Evolutionary conservation across 495 filamentous ascomycete genomes (phyloP).

Genomic region (Coniosporium apollinis): DNA sequence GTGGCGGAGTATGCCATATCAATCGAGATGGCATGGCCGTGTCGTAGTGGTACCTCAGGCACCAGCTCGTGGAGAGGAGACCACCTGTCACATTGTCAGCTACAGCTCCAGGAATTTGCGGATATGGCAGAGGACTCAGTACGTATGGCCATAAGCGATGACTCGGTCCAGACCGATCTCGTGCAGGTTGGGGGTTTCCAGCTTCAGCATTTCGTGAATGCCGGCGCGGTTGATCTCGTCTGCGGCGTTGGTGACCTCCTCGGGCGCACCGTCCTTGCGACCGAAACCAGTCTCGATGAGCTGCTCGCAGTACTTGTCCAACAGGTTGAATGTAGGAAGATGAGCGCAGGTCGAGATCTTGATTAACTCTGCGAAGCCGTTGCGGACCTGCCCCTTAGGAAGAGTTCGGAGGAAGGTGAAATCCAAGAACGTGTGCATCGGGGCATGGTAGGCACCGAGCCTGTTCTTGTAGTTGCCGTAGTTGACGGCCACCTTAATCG

Average conservation of each 20-base stretch:
- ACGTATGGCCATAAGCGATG: slow-evolving; percentile 53
- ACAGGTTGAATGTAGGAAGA: slow-evolving; percentile 37
- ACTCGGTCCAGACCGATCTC: slow-evolving; percentile 46
- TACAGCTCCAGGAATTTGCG: not conserved
- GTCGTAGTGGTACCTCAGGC: slow-evolving; percentile 40
- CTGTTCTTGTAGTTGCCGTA: slow-evolving; percentile 49
- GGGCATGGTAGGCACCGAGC: slow-evolving; percentile 49
- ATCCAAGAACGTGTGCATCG: slow-evolving; percentile 47
- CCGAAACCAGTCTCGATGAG: slow-evolving; percentile 41
- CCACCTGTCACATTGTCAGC: slow-evolving; percentile 28
- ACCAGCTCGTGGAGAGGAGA: slow-evolving; percentile 45
- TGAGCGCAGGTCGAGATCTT: slow-evolving; percentile 51
- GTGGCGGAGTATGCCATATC: slow-evolving; percentile 54
- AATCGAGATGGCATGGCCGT: slow-evolving; percentile 49
- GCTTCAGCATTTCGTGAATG: slow-evolving; percentile 45
- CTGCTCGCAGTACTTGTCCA: slow-evolving; percentile 43
- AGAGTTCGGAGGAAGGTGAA: slow-evolving; percentile 45
- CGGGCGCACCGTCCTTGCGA: slow-evolving; percentile 29
- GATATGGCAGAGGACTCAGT: slow-evolving; percentile 7
- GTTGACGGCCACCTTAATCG: slow-evolving; percentile 50
- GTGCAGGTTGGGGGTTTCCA: slow-evolving; percentile 47
- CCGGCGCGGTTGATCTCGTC: slow-evolving; percentile 42
- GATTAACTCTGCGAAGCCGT: slow-evolving; percentile 50
- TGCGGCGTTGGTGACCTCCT: slow-evolving; percentile 34
- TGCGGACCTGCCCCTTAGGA: slow-evolving; percentile 41